These are phyloP conservation scores for Solanum clarkiae DNA, from an alignment of 257 asterid species.

Conservation along the genomic window DNA sequence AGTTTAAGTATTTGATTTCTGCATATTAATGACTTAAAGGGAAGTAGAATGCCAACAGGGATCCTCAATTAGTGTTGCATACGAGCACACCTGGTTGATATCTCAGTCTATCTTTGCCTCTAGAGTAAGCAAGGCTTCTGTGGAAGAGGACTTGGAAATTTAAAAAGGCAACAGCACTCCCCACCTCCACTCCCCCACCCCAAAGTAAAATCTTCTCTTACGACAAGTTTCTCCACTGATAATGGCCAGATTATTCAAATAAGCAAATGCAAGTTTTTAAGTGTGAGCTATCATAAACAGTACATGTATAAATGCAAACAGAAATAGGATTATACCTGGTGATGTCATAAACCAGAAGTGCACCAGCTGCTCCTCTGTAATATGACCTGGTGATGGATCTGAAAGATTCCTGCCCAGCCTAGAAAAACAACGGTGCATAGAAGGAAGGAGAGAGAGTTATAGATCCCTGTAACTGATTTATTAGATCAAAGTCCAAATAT, in stretches of 20 bases:
- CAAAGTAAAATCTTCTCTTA: not conserved
- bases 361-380: conserved; percentile 7
- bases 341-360: conserved; percentile 5
- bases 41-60: not conserved
- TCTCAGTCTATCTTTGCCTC: not conserved
- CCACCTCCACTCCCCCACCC: no score
- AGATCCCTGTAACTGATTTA: not conserved
- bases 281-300: not conserved
- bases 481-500: not conserved
- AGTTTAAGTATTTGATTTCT: not conserved
- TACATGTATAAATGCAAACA: not conserved
- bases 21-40: not conserved
- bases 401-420: conserved; percentile 8
- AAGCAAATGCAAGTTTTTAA: not conserved
- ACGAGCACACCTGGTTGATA: not conserved
- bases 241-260: not conserved
- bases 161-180: not conserved
- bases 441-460: not conserved
- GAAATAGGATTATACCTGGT: not conserved
- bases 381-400: conserved; percentile 10
- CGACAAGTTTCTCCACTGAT: not conserved
- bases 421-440: not conserved
- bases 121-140: not conserved
- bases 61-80: not conserved
- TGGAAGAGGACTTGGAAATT: not conserved